Base-by-base conservation (phyloP, 2,329 filamentous ascomycete genomes). In the Colletotrichum theobromicola region DNA sequence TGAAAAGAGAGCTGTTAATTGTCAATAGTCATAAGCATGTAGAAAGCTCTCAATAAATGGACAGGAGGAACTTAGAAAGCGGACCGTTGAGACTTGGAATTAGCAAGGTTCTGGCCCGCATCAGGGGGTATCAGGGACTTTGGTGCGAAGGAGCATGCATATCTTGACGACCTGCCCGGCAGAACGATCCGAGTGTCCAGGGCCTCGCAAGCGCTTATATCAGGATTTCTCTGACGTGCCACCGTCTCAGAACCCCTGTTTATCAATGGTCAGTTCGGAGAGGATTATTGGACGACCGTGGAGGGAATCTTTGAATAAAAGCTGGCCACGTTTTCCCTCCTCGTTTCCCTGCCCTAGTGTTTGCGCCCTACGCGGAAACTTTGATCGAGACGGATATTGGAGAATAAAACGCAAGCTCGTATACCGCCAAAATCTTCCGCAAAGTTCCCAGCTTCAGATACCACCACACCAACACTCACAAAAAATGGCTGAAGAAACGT, bases 401-500 rank as follows among this genome's bases (percentile, higher is more conserved):
- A 28, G n/a, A 34, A 60, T 60, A 60, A 60, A 32, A 34, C 34
- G 28, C 12, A 32, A 30, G 9, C 16, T 7, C 26, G 26, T 18
- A 15, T 34, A 46, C 37, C 37, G 2, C 37, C 5, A 16, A 18
- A 46, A 46, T n/a, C 42, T 7, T 1, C 30, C 30, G 10, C 30
- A 1, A 10, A 46, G n/a, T 9, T 46, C n/a, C 42, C n/a, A 21
- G 2, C 3, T 6, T 13, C 5, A 7, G 7, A 46, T n/a, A 46
- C 18, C 18, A n/a, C 18, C 58, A 58, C 5, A 30, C 13, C 16
- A 6, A 26, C 28, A 35, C 12, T 3, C 28, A 5, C 15, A 18
- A 7, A 34, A 74, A n/a, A n/a, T 75, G 68, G 62, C 62, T 2
- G 72, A 62, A 5, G 74, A 77, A 46, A 77, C 74, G 8, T 76